A percentile compares a stretch with the other conserved stretches of the same genome.
These are phyloP conservation scores for Crithidia thermophila DNA, from an alignment of 208 protist genomes.

Conservation along the genomic window DNA sequence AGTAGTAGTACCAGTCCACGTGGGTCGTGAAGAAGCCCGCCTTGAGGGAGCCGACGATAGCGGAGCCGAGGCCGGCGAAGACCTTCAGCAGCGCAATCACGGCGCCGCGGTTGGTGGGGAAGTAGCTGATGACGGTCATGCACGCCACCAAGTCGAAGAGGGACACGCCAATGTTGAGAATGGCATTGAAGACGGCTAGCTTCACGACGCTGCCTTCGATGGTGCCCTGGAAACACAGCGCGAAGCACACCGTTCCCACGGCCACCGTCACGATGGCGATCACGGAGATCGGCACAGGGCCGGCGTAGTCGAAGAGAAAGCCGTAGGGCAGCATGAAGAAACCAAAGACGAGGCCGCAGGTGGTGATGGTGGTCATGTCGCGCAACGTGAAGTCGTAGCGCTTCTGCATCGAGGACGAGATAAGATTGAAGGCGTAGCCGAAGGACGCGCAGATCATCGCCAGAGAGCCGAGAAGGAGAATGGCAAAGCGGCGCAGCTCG, in stretches of 20 bases:
- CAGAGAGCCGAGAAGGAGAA: slow-evolving; percentile 24
- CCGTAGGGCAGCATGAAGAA: slow-evolving; percentile 53
- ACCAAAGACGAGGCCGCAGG: slow-evolving; percentile 43
- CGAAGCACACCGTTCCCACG: slow-evolving; percentile 50
- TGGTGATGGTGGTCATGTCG: slow-evolving; percentile 61
- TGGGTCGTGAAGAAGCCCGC: slow-evolving; percentile 53
- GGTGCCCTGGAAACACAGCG: slow-evolving; percentile 48
- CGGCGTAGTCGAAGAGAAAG: slow-evolving; percentile 63
- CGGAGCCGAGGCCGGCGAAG: slow-evolving; percentile 61
- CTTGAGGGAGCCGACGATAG: slow-evolving; percentile 49
- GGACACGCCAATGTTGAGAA: slow-evolving; percentile 41
- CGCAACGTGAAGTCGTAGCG: slow-evolving; percentile 34
- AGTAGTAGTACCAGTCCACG: slow-evolving; percentile 51
- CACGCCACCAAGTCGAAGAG: slow-evolving; percentile 42
- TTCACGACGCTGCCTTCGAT: slow-evolving; percentile 36
- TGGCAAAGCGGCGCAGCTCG: slow-evolving; percentile 23
- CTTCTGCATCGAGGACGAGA: slow-evolving; percentile 16
- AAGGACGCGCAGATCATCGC: slow-evolving; percentile 33
- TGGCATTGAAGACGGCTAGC: slow-evolving; percentile 53
- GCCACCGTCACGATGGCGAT: slow-evolving; percentile 28
- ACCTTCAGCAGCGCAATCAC: slow-evolving; percentile 59
- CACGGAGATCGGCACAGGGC: slow-evolving; percentile 39
- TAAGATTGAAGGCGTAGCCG: slow-evolving; percentile 10
- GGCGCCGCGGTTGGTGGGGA: slow-evolving; percentile 60
- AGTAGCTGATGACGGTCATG: slow-evolving; percentile 44